Conservation (phyloP, 306 rosid species). For the Casuarina glauca region DNA sequence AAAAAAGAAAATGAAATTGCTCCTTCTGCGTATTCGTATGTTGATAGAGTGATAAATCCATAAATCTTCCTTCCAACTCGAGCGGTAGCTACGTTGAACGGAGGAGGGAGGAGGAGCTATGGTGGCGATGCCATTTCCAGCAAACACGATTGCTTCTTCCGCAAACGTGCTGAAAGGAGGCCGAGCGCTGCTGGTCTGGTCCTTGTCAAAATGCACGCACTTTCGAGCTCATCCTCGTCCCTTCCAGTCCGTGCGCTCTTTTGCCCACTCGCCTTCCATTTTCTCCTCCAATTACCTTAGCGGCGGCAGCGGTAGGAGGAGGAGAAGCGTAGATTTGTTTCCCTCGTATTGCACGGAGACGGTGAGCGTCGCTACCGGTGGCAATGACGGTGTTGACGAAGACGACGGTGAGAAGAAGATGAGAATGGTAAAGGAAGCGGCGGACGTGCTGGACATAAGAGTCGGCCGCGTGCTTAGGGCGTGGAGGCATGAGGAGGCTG, state of each 20-base stretch:
- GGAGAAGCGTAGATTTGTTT: background rate
- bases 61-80: no score
- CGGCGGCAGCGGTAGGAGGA: background rate
- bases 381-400: background rate
- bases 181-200: background rate
- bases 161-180: conserved; percentile 13
- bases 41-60: no score
- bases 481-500: conserved; percentile 93
- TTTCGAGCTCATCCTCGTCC: background rate
- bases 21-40: no score
- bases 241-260: background rate
- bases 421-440: conserved; percentile 50
- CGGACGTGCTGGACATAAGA: conserved; percentile 77
- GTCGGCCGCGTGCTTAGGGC: conserved; percentile 75
- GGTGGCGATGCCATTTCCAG: background rate
- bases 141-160: background rate
- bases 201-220: conserved; percentile 3
- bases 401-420: conserved; percentile 4
- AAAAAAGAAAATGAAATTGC: no score
- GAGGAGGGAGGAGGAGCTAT: background rate
- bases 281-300: background rate
- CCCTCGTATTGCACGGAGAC: conserved; percentile 21
- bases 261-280: conserved; percentile 1
- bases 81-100: no score
- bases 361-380: background rate